A percentile compares a stretch with the other conserved stretches of the same genome.
Conservation (phyloP, 768 basidiomycete genomes). For the Boletus subparvulus region DNA sequence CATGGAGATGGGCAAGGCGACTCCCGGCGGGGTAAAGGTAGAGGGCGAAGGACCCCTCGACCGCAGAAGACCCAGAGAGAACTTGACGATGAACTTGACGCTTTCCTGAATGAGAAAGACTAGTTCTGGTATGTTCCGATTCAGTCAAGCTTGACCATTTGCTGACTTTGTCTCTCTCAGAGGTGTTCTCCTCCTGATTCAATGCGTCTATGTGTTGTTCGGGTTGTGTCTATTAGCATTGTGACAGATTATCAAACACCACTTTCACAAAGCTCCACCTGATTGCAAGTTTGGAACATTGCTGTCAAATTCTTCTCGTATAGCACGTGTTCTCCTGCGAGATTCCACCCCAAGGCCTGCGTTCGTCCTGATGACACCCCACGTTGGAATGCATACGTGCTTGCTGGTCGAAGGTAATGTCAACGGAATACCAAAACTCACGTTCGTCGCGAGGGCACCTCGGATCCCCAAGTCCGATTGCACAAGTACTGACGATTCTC, state of each 20-base stretch:
- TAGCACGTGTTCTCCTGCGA: neutral
- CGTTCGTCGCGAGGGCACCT: neutral
- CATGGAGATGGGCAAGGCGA: constrained; percentile 27
- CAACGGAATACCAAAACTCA: neutral
- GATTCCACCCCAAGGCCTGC: neutral
- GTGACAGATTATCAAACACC: constrained; percentile 9
- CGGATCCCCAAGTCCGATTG: neutral
- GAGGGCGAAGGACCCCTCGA: constrained; percentile 41
- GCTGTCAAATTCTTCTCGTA: neutral
- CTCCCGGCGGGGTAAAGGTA: constrained; percentile 29
- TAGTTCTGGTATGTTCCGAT: constrained; percentile 22
- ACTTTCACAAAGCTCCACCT: constrained; percentile 3
- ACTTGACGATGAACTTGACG: constrained; percentile 80
- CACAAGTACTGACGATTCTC: neutral
- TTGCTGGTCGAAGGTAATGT: neutral
- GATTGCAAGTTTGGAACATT: neutral
- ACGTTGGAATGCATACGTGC: neutral
- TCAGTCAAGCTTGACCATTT: neutral
- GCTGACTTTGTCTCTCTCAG: constrained; percentile 4
- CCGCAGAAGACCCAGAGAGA: constrained; percentile 68
- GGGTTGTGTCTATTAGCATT: constrained; percentile 3
- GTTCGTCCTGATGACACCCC: neutral
- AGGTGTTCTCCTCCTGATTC: neutral
- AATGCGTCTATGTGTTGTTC: neutral
- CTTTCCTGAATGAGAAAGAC: constrained; percentile 60